phyloP scores from a whole-genome alignment of 2,329 filamentous ascomycete species.

The Clonostachys rosea region DNA sequence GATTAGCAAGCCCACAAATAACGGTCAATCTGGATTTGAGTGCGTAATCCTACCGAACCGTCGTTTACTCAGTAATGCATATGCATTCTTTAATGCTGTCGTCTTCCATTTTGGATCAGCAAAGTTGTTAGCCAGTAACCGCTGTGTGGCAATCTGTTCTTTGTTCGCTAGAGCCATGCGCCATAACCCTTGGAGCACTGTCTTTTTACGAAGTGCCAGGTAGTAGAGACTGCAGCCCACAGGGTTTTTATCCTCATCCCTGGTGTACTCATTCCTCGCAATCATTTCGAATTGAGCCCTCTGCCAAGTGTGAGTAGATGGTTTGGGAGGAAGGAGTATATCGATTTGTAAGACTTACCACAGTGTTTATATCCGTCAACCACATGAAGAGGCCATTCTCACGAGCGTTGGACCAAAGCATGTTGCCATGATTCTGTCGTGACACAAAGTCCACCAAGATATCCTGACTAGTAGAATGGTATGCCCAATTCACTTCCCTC shows the following conservation, averaged over 20 bases:
- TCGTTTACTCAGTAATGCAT: conserved; percentile 85
- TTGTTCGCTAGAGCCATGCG: conserved; percentile 87
- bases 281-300: conserved; percentile 78
- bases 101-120: conserved; percentile 81
- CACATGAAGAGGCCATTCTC: conserved; percentile 94
- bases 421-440: conserved; percentile 70
- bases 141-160: conserved; percentile 77
- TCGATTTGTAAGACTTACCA: conserved; percentile 51
- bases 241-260: conserved; percentile 80
- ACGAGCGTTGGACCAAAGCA: conserved; percentile 81
- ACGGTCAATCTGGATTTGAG: neutral
- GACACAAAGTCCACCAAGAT: conserved; percentile 82
- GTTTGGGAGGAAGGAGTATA: neutral
- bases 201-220: conserved; percentile 85
- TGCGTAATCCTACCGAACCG: conserved; percentile 59
- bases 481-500: conserved; percentile 83
- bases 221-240: conserved; percentile 91
- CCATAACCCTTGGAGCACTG: conserved; percentile 87
- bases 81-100: conserved; percentile 91
- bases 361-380: conserved; percentile 70
- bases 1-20: neutral
- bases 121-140: conserved; percentile 87
- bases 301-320: conserved; percentile 8
- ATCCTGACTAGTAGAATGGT: conserved; percentile 81
- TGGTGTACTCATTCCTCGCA: conserved; percentile 89